These are phyloP conservation scores for Eimeria brunetti DNA, from an alignment of 169 alveolate genomes.

Conservation along the genomic window DNA sequence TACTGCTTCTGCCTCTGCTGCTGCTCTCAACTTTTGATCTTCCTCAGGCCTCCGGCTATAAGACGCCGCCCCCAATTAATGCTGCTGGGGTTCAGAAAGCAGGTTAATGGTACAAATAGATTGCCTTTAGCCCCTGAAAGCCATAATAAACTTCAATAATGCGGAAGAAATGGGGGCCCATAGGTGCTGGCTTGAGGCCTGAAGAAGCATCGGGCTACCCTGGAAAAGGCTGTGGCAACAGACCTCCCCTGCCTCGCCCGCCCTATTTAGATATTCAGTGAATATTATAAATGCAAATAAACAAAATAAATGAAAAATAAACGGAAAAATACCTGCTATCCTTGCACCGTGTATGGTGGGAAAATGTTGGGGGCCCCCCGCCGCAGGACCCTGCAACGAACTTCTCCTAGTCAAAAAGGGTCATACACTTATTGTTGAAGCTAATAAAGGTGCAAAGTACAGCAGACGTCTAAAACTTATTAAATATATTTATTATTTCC, in stretches of 20 bases:
- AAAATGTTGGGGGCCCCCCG: conserved; percentile 8
- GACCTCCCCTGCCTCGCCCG: background rate
- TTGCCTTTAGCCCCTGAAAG: background rate
- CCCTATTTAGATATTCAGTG: background rate
- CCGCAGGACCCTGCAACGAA: background rate
- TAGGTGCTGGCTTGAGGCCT: background rate
- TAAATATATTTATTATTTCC: background rate
- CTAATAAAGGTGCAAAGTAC: background rate
- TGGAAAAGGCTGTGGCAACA: background rate
- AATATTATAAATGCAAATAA: background rate
- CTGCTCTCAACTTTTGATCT: no score
- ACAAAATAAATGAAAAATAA: background rate
- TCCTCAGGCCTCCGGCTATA: background rate
- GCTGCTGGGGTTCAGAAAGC: background rate
- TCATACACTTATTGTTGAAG: background rate
- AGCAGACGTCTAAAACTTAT: background rate
- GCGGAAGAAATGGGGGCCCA: background rate
- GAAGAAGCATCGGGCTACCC: background rate
- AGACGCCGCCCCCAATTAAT: background rate
- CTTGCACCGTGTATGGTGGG: background rate
- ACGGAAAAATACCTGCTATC: background rate
- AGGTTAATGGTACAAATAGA: background rate
- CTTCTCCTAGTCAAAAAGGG: background rate
- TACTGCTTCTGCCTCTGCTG: background rate
- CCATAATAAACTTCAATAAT: background rate